These are phyloP conservation scores for Pinus tabuliformis DNA, from an alignment of 75 land plant genomes.

Conservation along the genomic window DNA sequence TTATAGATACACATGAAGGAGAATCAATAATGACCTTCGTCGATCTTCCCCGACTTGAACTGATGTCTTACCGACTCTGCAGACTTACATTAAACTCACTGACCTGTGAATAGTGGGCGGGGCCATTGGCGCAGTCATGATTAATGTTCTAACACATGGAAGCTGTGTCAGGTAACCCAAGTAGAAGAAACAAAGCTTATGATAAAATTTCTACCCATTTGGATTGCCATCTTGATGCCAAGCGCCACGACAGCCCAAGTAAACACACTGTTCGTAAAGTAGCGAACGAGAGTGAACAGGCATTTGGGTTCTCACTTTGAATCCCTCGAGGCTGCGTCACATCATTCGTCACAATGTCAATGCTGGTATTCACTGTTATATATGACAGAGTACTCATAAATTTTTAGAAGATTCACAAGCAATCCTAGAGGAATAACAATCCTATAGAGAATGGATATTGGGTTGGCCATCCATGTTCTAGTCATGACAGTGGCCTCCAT, in stretches of 20 bases:
- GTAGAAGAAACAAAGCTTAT: slow-evolving; percentile 75
- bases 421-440: slow-evolving; percentile 53
- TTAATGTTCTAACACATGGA: slow-evolving; percentile 15
- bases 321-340: slow-evolving; percentile 56
- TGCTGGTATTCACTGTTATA: slow-evolving; percentile 36
- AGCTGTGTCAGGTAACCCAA: slow-evolving; percentile 55
- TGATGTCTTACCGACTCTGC: too few relatives aligned
- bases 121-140: too few relatives aligned
- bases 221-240: slow-evolving; percentile 38
- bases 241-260: slow-evolving; percentile 45
- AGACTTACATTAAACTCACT: too few relatives aligned
- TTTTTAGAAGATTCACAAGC: slow-evolving; percentile 27
- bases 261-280: slow-evolving; percentile 59
- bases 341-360: slow-evolving; percentile 38
- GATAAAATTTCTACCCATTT: slow-evolving; percentile 46
- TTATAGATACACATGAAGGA: too few relatives aligned
- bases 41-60: too few relatives aligned
- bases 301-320: slow-evolving; percentile 32
- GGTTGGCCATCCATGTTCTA: slow-evolving; percentile 31
- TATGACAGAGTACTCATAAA: slow-evolving; percentile 51
- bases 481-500: slow-evolving; percentile 22
- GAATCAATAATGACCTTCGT: too few relatives aligned
- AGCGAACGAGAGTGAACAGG: slow-evolving; percentile 54
- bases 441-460: slow-evolving; percentile 48
- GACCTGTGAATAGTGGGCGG: too few relatives aligned